Conservation (phyloP, 2,329 filamentous ascomycete genomes). For the Neoarthrinium moseri region DNA sequence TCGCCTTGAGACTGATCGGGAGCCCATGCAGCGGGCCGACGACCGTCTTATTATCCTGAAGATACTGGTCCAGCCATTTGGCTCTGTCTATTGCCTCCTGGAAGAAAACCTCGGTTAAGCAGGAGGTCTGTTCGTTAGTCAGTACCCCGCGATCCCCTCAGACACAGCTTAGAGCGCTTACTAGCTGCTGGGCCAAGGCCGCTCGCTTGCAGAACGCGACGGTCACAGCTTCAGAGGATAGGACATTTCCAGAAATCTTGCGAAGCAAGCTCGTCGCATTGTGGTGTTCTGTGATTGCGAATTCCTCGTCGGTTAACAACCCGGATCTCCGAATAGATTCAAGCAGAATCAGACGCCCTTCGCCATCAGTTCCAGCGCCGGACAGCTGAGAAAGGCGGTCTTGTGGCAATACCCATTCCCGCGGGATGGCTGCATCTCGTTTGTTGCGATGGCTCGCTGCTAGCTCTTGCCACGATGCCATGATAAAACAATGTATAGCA, state of each 20-base stretch:
- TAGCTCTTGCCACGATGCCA: constrained; percentile 9
- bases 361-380: constrained; percentile 8
- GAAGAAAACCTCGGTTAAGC: constrained; percentile 49
- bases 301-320: constrained; percentile 17
- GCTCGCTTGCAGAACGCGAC: constrained; percentile 26
- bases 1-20: constrained; percentile 39
- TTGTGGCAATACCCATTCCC: constrained; percentile 11
- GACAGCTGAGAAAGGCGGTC: constrained; percentile 5
- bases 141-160: not conserved
- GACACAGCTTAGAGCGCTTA: not conserved
- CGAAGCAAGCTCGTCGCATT: constrained; percentile 14
- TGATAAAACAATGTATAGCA: not conserved
- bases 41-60: constrained; percentile 35
- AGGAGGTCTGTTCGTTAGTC: constrained; percentile 14
- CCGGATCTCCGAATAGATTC: constrained; percentile 9
- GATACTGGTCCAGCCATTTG: constrained; percentile 41
- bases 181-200: constrained; percentile 25
- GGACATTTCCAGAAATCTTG: constrained; percentile 13
- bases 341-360: constrained; percentile 13
- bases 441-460: constrained; percentile 11
- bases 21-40: constrained; percentile 63
- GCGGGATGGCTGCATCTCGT: constrained; percentile 13
- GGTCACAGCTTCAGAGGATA: constrained; percentile 22
- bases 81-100: constrained; percentile 43
- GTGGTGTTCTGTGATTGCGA: constrained; percentile 19